Evolutionary conservation across 352 stramenopile genomes (phyloP).

Genomic region (Phytophthora pisi): DNA sequence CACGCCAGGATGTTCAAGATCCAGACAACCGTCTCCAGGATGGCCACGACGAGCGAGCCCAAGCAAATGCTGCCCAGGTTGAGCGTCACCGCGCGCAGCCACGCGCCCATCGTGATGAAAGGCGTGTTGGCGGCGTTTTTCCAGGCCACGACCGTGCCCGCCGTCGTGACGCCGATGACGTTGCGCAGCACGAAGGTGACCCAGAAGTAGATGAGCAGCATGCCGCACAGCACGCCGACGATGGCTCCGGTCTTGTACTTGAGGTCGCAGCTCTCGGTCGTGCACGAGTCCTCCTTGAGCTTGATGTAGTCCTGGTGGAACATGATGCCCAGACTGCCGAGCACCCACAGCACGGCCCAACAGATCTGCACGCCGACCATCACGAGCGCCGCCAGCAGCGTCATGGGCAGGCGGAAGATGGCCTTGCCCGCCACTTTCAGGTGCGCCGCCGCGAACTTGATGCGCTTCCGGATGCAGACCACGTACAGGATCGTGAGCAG

Average conservation of each 20-base stretch:
- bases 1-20: slow-evolving; percentile 73
- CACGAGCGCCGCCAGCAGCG: slow-evolving; percentile 79
- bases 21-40: slow-evolving; percentile 82
- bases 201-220: slow-evolving; percentile 96
- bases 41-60: slow-evolving; percentile 90
- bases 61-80: slow-evolving; percentile 94
- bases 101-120: slow-evolving; percentile 81
- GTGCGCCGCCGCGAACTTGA: slow-evolving; percentile 93
- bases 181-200: slow-evolving; percentile 87
- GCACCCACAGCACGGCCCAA: slow-evolving; percentile 88
- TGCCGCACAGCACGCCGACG: slow-evolving; percentile 79
- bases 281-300: slow-evolving; percentile 52
- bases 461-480: slow-evolving; percentile 77
- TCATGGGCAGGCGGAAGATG: slow-evolving; percentile 86
- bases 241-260: slow-evolving; percentile 51
- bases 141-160: slow-evolving; percentile 92
- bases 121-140: slow-evolving; percentile 73
- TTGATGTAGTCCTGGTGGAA: slow-evolving; percentile 76
- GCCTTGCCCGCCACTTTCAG: slow-evolving; percentile 88
- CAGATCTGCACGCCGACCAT: slow-evolving; percentile 87
- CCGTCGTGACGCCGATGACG: slow-evolving; percentile 89
- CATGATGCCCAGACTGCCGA: slow-evolving; percentile 85
- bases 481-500: slow-evolving; percentile 65
- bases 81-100: slow-evolving; percentile 82
- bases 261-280: slow-evolving; percentile 51